These are phyloP conservation scores for Lathyrus oleraceus DNA, from an alignment of 306 rosid species.

Conservation along the genomic window DNA sequence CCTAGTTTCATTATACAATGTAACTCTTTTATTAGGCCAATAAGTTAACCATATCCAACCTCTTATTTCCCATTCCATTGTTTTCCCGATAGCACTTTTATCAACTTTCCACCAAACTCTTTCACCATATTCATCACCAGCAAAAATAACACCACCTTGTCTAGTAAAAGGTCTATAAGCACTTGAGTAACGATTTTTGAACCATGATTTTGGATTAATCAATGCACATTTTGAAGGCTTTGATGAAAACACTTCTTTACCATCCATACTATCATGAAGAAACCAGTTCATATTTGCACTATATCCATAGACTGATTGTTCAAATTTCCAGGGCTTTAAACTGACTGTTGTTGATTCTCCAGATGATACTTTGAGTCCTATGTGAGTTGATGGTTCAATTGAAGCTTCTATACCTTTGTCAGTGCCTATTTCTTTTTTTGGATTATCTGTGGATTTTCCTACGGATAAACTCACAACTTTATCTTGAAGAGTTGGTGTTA, in stretches of 20 bases:
- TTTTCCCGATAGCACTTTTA: constrained; percentile 58
- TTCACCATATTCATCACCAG: constrained; percentile 86
- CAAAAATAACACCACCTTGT: constrained; percentile 89
- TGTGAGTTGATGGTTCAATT: constrained; percentile 52
- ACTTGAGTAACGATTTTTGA: constrained; percentile 68
- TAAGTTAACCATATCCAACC: constrained; percentile 93
- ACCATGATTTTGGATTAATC: constrained; percentile 84
- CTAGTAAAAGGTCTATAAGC: constrained; percentile 77
- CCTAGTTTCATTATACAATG: constrained; percentile 70
- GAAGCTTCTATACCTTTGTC: constrained; percentile 75
- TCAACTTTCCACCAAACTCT: constrained; percentile 78
- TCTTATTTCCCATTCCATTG: constrained; percentile 86
- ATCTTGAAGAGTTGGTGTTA: constrained; percentile 69
- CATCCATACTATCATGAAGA: constrained; percentile 75
- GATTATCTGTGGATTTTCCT: constrained; percentile 83
- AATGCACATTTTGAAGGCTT: constrained; percentile 70
- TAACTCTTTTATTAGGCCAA: constrained; percentile 78
- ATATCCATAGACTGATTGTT: constrained; percentile 71
- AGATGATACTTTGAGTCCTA: constrained; percentile 62
- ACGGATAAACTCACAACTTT: constrained; percentile 73
- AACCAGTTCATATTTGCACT: constrained; percentile 81
- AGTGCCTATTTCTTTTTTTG: constrained; percentile 58
- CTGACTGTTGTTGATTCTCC: constrained; percentile 53
- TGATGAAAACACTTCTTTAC: constrained; percentile 74
- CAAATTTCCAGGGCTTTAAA: constrained; percentile 89